Evolutionary conservation across 176 grass and related monocot species (phyloP), one percentile per base, ranked within the genome.

Genomic region (Carex cristatella): DNA sequence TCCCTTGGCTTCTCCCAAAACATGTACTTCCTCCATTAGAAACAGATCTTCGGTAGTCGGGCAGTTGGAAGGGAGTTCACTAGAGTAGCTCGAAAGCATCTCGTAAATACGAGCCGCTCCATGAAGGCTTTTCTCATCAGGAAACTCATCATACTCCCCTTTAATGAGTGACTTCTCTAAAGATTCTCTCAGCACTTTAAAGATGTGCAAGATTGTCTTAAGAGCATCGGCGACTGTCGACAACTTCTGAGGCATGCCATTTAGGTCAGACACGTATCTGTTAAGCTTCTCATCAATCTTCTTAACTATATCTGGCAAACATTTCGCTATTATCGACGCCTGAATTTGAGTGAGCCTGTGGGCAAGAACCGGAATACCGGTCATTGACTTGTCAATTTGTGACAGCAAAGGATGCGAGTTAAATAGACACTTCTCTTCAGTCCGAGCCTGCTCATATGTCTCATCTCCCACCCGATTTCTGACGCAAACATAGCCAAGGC

Each of bases 401-500:
- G 69, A 84, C 23, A 88, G 69, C 13, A 84, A 37, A 67, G 59
- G 59, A 65, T 88, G 69, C 3, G 42, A 13, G 27, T 83, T 27
- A 54, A 88, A 88, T 6, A 84, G 80, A 14, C 15, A 0, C 14
- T 18, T 35, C 58, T 88, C 86, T 54, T 64, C 69, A 2, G 0
- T 16, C 2, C 80, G 80, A 11, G 86, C 86, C 2, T 88, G 12
- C 69, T 88, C 81, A 18, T 88, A 88, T 3, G 86, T 64, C 59
- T 88, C 86, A 10, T 88, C 59, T 2, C 80, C 81, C 0, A 88
- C 3, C 59, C 86, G 86, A 12, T 88, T 88, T 33, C 80, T 68
- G 11, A 88, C 69, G 16, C 86, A 88, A 14, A 88, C 81, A 14
- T 88, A 88, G 16, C 86, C 86, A 23, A 88, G 86, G 23, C 86